Evolutionary conservation across 164 flowering plant genomes (phyloP).

Genomic region (Vitis riparia): DNA sequence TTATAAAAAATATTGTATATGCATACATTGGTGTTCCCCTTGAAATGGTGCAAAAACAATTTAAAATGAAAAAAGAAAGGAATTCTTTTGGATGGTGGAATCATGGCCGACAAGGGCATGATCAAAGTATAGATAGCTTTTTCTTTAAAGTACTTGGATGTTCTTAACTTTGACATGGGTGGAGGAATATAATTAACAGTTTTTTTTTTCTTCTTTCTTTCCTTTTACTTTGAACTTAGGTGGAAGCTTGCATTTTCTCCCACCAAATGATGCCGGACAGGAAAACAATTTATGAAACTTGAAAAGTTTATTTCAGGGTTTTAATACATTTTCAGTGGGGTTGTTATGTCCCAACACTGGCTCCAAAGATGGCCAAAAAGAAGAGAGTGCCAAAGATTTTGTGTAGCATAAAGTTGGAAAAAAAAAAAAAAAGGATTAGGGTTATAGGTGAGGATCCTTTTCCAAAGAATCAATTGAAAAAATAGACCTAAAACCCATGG

Average conservation of each 20-base stretch:
- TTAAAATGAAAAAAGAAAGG: slow-evolving; percentile 3
- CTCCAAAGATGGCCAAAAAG: slow-evolving; percentile 22
- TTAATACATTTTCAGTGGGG: slow-evolving; percentile 29
- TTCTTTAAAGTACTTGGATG: slow-evolving; percentile 28
- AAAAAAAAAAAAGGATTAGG: slow-evolving; percentile 8
- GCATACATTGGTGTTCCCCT: background rate
- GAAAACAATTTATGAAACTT: slow-evolving; percentile 43
- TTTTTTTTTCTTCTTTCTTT: background rate
- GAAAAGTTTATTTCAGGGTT: slow-evolving; percentile 12
- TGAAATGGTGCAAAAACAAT: background rate
- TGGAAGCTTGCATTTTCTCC: slow-evolving; percentile 39
- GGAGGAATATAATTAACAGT: slow-evolving; percentile 17
- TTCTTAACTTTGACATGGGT: slow-evolving; percentile 33
- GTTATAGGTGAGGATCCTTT: slow-evolving; percentile 23
- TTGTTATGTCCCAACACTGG: slow-evolving; percentile 20
- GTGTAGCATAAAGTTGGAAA: slow-evolving; percentile 39
- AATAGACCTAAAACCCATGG: slow-evolving; percentile 3
- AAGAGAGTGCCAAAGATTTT: slow-evolving; percentile 24
- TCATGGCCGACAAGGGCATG: slow-evolving; percentile 50
- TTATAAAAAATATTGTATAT: background rate
- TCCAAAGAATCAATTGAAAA: slow-evolving; percentile 10
- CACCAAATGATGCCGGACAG: slow-evolving; percentile 49
- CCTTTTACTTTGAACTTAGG: slow-evolving; percentile 21
- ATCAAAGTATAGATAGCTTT: slow-evolving; percentile 21
- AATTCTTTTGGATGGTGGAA: slow-evolving; percentile 18